Conservation (phyloP, 805 yeast species). For the Candida arabinofermentans region DNA sequence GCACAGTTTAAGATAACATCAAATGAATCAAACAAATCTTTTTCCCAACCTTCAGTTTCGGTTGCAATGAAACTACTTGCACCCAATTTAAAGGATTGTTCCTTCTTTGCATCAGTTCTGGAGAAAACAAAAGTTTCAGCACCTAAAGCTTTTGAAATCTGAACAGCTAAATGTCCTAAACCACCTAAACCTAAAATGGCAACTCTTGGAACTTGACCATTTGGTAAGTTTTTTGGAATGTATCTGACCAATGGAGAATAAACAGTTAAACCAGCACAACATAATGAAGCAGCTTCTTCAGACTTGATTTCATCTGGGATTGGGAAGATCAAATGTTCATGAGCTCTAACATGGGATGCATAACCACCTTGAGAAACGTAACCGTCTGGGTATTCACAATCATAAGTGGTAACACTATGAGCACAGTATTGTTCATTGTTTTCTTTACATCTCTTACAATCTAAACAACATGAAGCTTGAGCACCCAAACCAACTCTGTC, state of each 20-base stretch:
- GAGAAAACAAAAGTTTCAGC: constrained; percentile 44
- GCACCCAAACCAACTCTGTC: constrained; percentile 47
- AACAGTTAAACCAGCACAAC: constrained; percentile 51
- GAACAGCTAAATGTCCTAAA: constrained; percentile 44
- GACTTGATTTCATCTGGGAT: constrained; percentile 42
- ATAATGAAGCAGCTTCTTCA: constrained; percentile 42
- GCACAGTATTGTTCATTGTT: constrained; percentile 45
- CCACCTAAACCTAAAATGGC: constrained; percentile 46
- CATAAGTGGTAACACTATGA: constrained; percentile 39
- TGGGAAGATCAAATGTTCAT: constrained; percentile 42
- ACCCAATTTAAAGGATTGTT: constrained; percentile 37
- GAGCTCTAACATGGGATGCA: constrained; percentile 43
- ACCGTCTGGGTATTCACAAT: constrained; percentile 33
- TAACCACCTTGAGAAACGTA: constrained; percentile 41
- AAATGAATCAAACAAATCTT: constrained; percentile 29
- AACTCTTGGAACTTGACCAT: constrained; percentile 33
- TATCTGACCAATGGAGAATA: constrained; percentile 45
- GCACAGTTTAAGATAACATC: constrained; percentile 43
- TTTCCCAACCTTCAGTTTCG: constrained; percentile 40
- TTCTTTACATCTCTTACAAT: constrained; percentile 33
- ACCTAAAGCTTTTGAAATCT: constrained; percentile 41
- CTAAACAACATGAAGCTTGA: constrained; percentile 35
- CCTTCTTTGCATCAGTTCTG: constrained; percentile 37
- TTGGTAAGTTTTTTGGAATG: constrained; percentile 24
- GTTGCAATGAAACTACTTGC: constrained; percentile 44